These are phyloP conservation scores for Monilinia polystroma DNA, from an alignment of 2,329 filamentous ascomycete species.

Conservation along the genomic window DNA sequence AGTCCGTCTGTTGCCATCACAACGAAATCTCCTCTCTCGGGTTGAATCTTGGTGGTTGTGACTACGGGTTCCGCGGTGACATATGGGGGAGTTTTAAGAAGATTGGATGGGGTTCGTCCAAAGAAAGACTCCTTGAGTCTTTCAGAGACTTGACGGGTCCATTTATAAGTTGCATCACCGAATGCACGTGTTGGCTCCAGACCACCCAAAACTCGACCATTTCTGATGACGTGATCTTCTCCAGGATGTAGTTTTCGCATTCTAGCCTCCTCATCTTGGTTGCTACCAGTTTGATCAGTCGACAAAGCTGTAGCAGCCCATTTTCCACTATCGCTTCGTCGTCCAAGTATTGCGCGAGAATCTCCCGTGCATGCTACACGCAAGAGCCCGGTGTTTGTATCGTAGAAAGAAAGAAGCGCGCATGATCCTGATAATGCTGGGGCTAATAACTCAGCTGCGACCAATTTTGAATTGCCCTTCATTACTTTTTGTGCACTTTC, in stretches of 20 bases:
- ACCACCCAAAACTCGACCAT: slow-evolving; percentile 87
- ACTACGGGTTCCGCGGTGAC: slow-evolving; percentile 95
- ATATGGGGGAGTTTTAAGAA: slow-evolving; percentile 89
- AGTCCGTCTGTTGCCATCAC: slow-evolving; percentile 95
- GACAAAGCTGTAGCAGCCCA: slow-evolving; percentile 91
- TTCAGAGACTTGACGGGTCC: slow-evolving; percentile 80
- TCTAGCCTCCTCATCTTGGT: slow-evolving; percentile 77
- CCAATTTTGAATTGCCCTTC: slow-evolving; percentile 83
- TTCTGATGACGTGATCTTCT: slow-evolving; percentile 81
- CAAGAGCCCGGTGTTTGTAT: slow-evolving; percentile 79
- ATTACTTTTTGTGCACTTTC: slow-evolving; percentile 89
- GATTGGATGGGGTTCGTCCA: slow-evolving; percentile 70
- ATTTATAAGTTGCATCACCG: slow-evolving; percentile 96
- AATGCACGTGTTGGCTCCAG: slow-evolving; percentile 93
- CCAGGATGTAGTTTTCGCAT: slow-evolving; percentile 84
- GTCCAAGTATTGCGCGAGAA: slow-evolving; percentile 89
- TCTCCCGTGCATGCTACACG: slow-evolving; percentile 96
- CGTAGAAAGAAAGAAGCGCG: slow-evolving; percentile 93
- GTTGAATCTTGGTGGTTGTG: slow-evolving; percentile 88
- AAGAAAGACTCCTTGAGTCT: slow-evolving; percentile 86
- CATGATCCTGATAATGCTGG: slow-evolving; percentile 97
- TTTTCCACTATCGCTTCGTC: slow-evolving; percentile 74
- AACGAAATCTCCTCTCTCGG: slow-evolving; percentile 87
- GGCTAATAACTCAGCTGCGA: slow-evolving; percentile 86
- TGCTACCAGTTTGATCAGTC: slow-evolving; percentile 90